Evolutionary conservation across 352 stramenopile genomes (phyloP), one percentile per base, ranked within the genome.

Genomic region (Pythium aquatile): DNA sequence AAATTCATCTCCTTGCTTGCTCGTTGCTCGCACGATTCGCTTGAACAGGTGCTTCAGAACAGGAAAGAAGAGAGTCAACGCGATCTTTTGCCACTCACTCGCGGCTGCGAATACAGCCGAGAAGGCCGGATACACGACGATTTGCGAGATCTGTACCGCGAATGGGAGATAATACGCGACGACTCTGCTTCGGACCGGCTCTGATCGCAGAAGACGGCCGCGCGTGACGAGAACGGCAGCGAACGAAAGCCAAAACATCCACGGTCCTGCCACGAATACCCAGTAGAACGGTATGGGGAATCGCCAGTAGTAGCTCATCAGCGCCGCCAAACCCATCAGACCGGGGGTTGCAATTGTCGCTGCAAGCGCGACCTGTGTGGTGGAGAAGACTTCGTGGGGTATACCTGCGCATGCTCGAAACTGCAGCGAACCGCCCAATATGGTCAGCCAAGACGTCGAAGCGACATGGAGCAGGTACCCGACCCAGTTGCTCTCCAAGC

Each of bases 101-200:
- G 39, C 17, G 2, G 30, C 16, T 1, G 28, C 44, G 42, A 63
- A 71, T 3, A 28, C 20, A 1, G 55, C 44, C 13, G 58, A 59
- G 35, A 58, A 58, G 4, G 58, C 52, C 6, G 58, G 40, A 47
- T 71, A 71, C 2, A 66, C 16, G 35, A 66, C 35, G 35, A 66
- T 33, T 14, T 71, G 65, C 32, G 48, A 54, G 26, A 37, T 35
- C 33, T 71, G 65, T 13, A 71, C 30, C 10, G 30, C n/a, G 20
- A 64, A 52, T 6, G 42, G 35, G 2, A 37, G 58, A n/a, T 63
- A 39, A 26, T 13, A 49, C 20, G 42, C 42, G 20, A 30, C 29
- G 2, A 49, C n/a, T 29, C 30, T 49, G 5, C n/a, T 4, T 1
- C 42, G 42, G 5, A 9, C 5, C 7, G 13, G 10, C 20, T 49